These are phyloP conservation scores for Malus hybrid DNA, from an alignment of 331 rosid species.

Conservation along the genomic window DNA sequence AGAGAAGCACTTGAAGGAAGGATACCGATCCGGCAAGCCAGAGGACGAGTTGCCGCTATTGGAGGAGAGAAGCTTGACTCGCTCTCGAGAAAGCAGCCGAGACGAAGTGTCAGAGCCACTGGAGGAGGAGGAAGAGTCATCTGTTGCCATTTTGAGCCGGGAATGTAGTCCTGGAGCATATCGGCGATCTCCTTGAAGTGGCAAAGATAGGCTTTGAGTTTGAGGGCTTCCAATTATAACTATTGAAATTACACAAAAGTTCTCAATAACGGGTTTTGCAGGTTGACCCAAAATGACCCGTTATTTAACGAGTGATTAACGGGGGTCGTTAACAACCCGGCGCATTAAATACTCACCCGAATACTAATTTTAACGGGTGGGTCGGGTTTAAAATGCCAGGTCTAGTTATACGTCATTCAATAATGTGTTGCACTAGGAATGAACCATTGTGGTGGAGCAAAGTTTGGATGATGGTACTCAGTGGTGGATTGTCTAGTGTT, in stretches of 20 bases:
- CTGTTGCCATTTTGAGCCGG: constrained; percentile 62
- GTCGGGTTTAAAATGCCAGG: no score
- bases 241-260: no score
- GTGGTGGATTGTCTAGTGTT: no score
- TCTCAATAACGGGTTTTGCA: no score
- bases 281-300: no score
- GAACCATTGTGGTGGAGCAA: neutral
- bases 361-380: no score
- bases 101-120: constrained; percentile 41
- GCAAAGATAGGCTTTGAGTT: constrained; percentile 23
- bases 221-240: no score
- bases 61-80: constrained; percentile 30
- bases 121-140: constrained; percentile 26
- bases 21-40: constrained; percentile 32
- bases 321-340: no score
- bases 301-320: no score
- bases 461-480: neutral
- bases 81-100: constrained; percentile 5
- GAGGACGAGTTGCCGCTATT: constrained; percentile 16
- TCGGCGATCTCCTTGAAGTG: constrained; percentile 84
- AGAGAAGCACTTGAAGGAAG: constrained; percentile 90
- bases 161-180: constrained; percentile 92
- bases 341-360: no score
- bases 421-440: neutral
- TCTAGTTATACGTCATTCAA: neutral